These are phyloP conservation scores for Colletotrichum sansevieriae DNA, from an alignment of 2,329 filamentous ascomycete genomes.

Conservation along the genomic window DNA sequence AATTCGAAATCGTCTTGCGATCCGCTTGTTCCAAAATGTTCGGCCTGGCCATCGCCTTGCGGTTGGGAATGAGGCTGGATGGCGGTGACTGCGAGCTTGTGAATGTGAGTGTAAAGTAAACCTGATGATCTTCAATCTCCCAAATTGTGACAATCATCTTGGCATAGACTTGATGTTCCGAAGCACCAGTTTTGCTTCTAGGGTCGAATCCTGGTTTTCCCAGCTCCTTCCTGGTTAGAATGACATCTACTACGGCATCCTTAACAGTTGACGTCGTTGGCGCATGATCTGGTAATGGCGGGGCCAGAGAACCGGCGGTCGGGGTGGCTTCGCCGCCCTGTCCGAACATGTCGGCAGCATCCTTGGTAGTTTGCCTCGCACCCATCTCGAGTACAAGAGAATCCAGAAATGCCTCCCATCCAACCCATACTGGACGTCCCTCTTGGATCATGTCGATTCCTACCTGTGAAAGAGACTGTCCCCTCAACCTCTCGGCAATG, in stretches of 20 bases:
- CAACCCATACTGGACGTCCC: constrained; percentile 70
- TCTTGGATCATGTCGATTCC: constrained; percentile 81
- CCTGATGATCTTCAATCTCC: constrained; percentile 74
- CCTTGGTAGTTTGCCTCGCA: constrained; percentile 42
- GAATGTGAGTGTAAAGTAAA: constrained; percentile 81
- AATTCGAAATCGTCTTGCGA: constrained; percentile 57
- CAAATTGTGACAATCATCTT: constrained; percentile 85
- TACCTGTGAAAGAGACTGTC: constrained; percentile 76
- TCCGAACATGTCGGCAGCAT: constrained; percentile 28
- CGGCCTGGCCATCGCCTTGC: constrained; percentile 55
- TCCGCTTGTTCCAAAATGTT: constrained; percentile 61
- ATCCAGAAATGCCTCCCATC: constrained; percentile 71
- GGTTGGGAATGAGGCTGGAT: constrained; percentile 49
- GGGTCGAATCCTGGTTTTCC: constrained; percentile 55
- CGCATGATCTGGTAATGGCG: constrained; percentile 41
- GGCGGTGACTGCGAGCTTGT: constrained; percentile 67
- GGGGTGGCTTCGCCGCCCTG: constrained; percentile 54
- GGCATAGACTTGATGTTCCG: constrained; percentile 65
- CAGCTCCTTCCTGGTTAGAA: constrained; percentile 67
- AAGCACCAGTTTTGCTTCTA: constrained; percentile 52
- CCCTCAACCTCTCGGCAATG: constrained; percentile 71
- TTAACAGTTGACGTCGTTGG: constrained; percentile 53
- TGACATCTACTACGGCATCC: constrained; percentile 76
- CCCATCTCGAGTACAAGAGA: constrained; percentile 61
- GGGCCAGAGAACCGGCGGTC: constrained; percentile 47